phyloP scores from a whole-genome alignment of 208 protist species.

The Trypanosoma boissoni region DNA sequence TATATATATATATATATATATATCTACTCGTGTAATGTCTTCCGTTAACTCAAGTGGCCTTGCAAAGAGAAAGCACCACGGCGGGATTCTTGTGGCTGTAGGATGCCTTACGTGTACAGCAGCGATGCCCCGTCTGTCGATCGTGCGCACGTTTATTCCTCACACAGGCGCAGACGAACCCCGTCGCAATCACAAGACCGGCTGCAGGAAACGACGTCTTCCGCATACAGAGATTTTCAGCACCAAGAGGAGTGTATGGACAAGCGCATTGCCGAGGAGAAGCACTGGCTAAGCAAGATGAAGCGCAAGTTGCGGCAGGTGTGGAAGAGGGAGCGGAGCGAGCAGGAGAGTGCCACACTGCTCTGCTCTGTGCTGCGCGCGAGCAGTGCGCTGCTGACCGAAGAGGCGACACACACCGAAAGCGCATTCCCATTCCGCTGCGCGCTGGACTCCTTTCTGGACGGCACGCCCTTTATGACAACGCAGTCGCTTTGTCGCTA shows the following conservation, averaged over 20 bases:
- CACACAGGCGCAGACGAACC: no score
- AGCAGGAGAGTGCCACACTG: constrained; percentile 16
- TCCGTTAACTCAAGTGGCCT: no score
- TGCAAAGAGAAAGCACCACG: no score
- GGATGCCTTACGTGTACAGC: no score
- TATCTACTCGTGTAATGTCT: no score
- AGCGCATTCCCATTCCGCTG: constrained; percentile 8
- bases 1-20: no score
- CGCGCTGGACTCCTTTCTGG: constrained; percentile 57
- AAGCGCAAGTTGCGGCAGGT: constrained; percentile 37
- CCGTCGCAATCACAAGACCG: no score
- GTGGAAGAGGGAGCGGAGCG: constrained; percentile 10
- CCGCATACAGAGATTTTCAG: constrained; percentile 16
- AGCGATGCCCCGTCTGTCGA: no score
- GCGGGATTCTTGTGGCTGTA: no score
- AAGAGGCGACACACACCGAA: not conserved
- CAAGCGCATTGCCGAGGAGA: constrained; percentile 44
- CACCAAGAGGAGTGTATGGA: constrained; percentile 2
- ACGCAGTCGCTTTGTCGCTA: constrained; percentile 64
- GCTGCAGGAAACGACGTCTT: no score
- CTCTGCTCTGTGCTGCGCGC: constrained; percentile 23
- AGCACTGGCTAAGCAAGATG: constrained; percentile 52
- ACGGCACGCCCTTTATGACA: constrained; percentile 64
- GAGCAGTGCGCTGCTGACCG: constrained; percentile 22
- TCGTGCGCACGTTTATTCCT: no score